phyloP scores from a whole-genome alignment of 192 early-diverging fungal genomes.

The Irineochytrium annulatum region DNA sequence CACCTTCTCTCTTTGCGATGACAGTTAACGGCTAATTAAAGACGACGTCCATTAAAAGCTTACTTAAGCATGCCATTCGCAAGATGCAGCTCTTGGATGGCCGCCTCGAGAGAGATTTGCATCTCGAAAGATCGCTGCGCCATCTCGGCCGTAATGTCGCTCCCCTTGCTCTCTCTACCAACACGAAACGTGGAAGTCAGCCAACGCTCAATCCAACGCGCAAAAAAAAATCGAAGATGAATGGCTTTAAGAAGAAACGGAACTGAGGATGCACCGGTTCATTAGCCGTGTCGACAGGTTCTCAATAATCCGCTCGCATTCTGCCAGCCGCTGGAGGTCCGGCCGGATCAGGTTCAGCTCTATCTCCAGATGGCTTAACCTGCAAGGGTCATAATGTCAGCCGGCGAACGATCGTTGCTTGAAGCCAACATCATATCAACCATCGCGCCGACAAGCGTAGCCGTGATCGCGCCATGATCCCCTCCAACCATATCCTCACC shows the following conservation, averaged over 20 bases:
- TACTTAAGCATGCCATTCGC: too few species aligned
- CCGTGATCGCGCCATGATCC: too few species aligned
- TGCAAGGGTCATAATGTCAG: not conserved
- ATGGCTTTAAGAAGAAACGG: too few species aligned
- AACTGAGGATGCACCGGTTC: not conserved
- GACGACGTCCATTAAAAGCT: not conserved
- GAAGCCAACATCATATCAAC: not conserved
- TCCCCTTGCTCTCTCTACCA: conserved; percentile 9
- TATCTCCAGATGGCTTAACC: conserved; percentile 15
- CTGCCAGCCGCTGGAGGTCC: conserved; percentile 8
- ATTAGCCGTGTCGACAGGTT: conserved; percentile 8
- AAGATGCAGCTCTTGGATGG: too few species aligned
- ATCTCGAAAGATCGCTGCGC: conserved; percentile 5
- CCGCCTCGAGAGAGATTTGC: too few species aligned
- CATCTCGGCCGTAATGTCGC: not conserved
- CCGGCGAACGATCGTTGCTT: not conserved
- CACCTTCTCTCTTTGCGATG: not conserved
- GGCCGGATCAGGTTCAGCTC: conserved; percentile 12
- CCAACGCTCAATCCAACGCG: not conserved
- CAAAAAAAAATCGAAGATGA: not conserved
- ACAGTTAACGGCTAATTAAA: not conserved
- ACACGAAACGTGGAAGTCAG: not conserved
- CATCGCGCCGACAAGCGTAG: not conserved
- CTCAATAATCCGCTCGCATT: conserved; percentile 3
- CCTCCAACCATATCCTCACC: conserved; percentile 2